Evolutionary conservation across 108 stramenopile species (phyloP).

Genomic region (Nannochloropsis oceanica): DNA sequence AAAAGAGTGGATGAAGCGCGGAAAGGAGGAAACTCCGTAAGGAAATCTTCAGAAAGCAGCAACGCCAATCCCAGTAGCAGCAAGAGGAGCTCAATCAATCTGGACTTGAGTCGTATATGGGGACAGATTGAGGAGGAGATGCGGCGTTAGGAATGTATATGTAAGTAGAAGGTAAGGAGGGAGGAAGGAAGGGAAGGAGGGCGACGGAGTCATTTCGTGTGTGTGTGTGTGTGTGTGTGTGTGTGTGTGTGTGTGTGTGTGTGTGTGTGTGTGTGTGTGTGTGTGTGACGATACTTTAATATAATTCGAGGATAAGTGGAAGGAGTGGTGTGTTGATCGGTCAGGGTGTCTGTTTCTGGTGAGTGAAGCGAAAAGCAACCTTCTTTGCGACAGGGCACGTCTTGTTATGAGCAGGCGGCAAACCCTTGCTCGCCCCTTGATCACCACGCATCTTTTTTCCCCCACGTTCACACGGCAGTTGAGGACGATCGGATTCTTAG

Average conservation of each 20-base stretch:
- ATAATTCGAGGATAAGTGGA: not conserved
- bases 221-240: not conserved
- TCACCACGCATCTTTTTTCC: not conserved
- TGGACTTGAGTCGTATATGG: not conserved
- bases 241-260: not conserved
- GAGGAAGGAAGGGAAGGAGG: not conserved
- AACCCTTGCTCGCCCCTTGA: not conserved
- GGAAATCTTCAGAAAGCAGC: not conserved
- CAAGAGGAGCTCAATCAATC: not conserved
- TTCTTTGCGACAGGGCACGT: not conserved
- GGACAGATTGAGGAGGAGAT: not conserved
- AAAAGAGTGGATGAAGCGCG: not conserved
- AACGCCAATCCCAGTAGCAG: not conserved
- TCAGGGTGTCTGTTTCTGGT: not conserved
- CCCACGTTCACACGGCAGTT: not conserved
- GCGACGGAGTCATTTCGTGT: not conserved
- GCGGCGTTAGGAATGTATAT: not conserved
- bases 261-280: not conserved
- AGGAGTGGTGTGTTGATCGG: not conserved
- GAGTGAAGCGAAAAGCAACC: not conserved
- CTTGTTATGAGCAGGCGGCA: not conserved
- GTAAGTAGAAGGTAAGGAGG: no score
- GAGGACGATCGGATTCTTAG: not conserved
- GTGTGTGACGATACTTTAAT: not conserved
- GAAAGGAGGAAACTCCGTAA: not conserved